A percentile compares a stretch with the other conserved stretches of the same genome.
Conservation (phyloP, 768 basidiomycete genomes). For the Leccinum arenicola region DNA sequence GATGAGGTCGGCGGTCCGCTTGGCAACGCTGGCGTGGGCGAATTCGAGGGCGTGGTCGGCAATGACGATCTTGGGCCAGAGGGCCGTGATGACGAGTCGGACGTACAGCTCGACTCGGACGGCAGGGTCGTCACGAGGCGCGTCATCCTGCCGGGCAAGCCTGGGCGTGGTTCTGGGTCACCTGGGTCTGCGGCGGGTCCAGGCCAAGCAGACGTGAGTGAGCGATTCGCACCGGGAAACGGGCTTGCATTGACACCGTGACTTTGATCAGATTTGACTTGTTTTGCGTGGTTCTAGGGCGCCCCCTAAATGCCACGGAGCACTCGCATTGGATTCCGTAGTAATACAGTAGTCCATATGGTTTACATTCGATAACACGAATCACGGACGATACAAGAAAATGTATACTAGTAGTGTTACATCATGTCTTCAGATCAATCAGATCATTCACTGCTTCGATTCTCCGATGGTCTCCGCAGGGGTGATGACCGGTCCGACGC, state of each 20-base stretch:
- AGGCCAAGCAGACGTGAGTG: constrained; percentile 19
- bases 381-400: not conserved
- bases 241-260: not conserved
- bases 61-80: constrained; percentile 30
- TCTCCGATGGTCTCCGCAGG: constrained; percentile 29
- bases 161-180: not conserved
- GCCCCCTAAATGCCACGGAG: not conserved
- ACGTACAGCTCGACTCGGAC: constrained; percentile 19
- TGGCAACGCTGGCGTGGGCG: constrained; percentile 27
- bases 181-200: not conserved
- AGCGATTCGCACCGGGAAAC: not conserved
- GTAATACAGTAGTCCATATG: not conserved
- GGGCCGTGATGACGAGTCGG: not conserved
- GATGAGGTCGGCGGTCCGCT: constrained; percentile 30
- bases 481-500: constrained; percentile 24
- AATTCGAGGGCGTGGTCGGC: constrained; percentile 31
- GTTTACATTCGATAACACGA: not conserved
- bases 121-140: constrained; percentile 24
- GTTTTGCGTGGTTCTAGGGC: not conserved
- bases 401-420: not conserved
- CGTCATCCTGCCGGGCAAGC: constrained; percentile 1
- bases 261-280: constrained; percentile 10
- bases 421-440: not conserved
- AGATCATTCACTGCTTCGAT: constrained; percentile 3
- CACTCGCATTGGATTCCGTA: not conserved